Conservation (phyloP, 768 basidiomycete genomes). For the Tulasnella sp. region DNA sequence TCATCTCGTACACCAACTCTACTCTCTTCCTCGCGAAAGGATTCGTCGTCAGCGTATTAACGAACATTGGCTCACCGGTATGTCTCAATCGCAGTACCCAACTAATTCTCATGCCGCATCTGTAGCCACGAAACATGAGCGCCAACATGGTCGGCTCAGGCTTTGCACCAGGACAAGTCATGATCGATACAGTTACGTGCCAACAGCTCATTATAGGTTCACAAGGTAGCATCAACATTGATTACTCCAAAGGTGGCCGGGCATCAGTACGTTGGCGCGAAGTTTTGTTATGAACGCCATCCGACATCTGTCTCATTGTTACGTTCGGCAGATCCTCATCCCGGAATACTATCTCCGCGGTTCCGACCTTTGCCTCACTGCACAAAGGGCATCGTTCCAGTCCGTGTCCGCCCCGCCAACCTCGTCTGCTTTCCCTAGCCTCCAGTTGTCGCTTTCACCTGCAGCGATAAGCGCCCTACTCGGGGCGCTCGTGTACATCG, state of each 20-base stretch:
- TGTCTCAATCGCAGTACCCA: conserved; percentile 19
- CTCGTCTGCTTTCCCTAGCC: not conserved
- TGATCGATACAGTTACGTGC: conserved; percentile 50
- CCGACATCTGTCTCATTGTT: not conserved
- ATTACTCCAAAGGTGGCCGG: conserved; percentile 52
- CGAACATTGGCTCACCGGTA: conserved; percentile 65
- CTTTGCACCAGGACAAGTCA: conserved; percentile 40
- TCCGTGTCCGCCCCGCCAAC: not conserved
- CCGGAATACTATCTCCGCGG: conserved; percentile 14
- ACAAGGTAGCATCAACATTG: conserved; percentile 44
- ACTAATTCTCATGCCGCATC: conserved; percentile 33
- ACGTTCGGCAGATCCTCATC: conserved; percentile 4
- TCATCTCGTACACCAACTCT: conserved; percentile 38
- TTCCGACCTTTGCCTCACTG: not conserved
- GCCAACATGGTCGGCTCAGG: conserved; percentile 43
- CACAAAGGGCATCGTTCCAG: conserved; percentile 1
- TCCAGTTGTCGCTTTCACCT: not conserved
- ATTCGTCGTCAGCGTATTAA: conserved; percentile 45
- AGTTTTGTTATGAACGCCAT: no score
- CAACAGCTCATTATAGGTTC: conserved; percentile 56
- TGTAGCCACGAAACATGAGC: conserved; percentile 6
- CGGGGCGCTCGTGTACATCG: not conserved
- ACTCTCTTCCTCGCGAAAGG: conserved; percentile 59
- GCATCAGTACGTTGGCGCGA: conserved; percentile 25
- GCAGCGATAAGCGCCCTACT: not conserved